Percentiles rank a stretch among this genome's conserved stretches.
These are phyloP conservation scores for Chaetomium sp. DNA, from an alignment of 2,329 filamentous ascomycete species.

Conservation along the genomic window DNA sequence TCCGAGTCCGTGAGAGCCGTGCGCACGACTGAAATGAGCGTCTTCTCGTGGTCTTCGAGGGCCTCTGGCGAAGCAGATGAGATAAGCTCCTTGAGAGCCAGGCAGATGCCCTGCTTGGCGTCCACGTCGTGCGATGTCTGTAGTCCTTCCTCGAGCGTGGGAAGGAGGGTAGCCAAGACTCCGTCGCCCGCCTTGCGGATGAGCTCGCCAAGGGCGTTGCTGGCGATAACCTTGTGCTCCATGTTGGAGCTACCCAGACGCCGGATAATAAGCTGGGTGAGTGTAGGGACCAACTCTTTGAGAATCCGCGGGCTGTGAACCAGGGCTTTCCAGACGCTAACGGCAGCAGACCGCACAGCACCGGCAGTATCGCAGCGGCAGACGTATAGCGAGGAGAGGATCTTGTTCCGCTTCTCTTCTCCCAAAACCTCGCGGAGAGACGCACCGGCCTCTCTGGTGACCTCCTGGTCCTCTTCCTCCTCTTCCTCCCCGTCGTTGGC, in stretches of 20 bases:
- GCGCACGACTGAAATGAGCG: constrained; percentile 89
- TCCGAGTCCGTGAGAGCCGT: constrained; percentile 90
- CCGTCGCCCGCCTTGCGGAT: constrained; percentile 96
- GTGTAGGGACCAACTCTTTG: constrained; percentile 91
- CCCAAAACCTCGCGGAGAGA: constrained; percentile 94
- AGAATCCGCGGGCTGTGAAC: constrained; percentile 89
- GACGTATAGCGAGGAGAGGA: constrained; percentile 95
- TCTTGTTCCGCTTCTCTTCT: constrained; percentile 94
- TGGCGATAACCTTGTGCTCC: constrained; percentile 98
- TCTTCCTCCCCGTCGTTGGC: constrained; percentile 73
- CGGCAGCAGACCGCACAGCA: constrained; percentile 83
- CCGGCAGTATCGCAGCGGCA: constrained; percentile 96
- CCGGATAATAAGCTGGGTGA: constrained; percentile 92
- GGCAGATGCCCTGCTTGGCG: constrained; percentile 94
- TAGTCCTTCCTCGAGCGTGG: constrained; percentile 88
- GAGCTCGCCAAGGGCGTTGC: constrained; percentile 92
- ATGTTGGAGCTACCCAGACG: constrained; percentile 93
- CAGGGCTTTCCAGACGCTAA: constrained; percentile 94
- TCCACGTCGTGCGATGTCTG: constrained; percentile 87
- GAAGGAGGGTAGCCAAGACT: constrained; percentile 82
- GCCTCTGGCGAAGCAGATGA: constrained; percentile 84
- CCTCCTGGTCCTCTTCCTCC: constrained; percentile 75
- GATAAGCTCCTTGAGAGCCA: constrained; percentile 92
- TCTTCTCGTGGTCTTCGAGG: constrained; percentile 92
- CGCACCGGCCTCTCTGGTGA: constrained; percentile 80